phyloP scores from a whole-genome alignment of 495 filamentous ascomycete species.

The Talaromyces ruber region DNA sequence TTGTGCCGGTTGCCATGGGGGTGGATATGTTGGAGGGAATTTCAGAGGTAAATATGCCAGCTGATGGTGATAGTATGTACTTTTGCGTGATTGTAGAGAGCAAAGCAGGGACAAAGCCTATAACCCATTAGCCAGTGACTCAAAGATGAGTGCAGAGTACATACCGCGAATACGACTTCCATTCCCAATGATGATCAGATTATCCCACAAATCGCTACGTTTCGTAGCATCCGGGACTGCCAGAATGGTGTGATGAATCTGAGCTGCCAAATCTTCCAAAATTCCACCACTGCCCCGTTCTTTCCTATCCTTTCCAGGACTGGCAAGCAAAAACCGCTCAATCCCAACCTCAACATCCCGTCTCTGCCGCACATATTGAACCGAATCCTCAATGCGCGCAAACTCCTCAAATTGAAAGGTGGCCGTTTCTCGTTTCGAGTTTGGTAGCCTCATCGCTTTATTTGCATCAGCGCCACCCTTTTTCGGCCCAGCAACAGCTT shows the following conservation, averaged over 20 bases:
- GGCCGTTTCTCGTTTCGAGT: conserved; percentile 67
- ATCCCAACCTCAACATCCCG: conserved; percentile 76
- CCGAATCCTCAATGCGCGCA: conserved; percentile 41
- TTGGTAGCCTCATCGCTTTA: conserved; percentile 59
- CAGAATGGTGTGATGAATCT: conserved; percentile 73
- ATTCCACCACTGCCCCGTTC: conserved; percentile 49
- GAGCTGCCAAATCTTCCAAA: conserved; percentile 69
- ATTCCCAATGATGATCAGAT: conserved; percentile 78
- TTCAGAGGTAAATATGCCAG: conserved; percentile 94
- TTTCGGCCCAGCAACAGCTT: conserved; percentile 60
- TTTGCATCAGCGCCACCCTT: conserved; percentile 43
- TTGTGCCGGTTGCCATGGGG: conserved; percentile 81
- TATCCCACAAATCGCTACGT: conserved; percentile 83
- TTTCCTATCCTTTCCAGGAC: conserved; percentile 19
- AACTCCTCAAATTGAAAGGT: conserved; percentile 80
- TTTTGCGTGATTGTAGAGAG: conserved; percentile 68
- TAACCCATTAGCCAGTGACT: conserved; percentile 8
- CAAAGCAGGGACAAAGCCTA: conserved; percentile 79
- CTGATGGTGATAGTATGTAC: conserved; percentile 84
- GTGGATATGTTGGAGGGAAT: conserved; percentile 86
- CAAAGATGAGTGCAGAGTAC: no score
- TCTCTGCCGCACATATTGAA: conserved; percentile 34
- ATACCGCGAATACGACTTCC: conserved; percentile 74
- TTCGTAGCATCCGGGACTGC: conserved; percentile 69
- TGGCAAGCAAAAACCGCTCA: conserved; percentile 78